A percentile compares a stretch with the other conserved stretches of the same genome.
phyloP scores from a whole-genome alignment of 2,329 filamentous ascomycete genomes.

The Meredithiella fracta region DNA sequence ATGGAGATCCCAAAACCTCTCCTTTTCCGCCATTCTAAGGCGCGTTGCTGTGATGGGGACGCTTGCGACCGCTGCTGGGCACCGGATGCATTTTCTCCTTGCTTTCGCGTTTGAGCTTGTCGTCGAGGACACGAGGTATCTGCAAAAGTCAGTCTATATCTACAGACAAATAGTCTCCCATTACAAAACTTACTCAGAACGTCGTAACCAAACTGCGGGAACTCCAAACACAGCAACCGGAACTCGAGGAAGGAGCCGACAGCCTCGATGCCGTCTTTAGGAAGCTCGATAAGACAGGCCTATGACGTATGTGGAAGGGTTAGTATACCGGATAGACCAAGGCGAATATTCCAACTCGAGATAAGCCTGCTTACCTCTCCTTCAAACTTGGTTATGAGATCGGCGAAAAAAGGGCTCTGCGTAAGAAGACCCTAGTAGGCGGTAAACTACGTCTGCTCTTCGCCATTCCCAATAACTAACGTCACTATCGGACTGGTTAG shows the following conservation, averaged over 20 bases:
- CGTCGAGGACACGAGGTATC: conserved; percentile 46
- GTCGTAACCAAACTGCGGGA: conserved; percentile 83
- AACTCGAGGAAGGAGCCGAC: conserved; percentile 27
- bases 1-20: not conserved
- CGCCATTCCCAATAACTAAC: conserved; percentile 45
- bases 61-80: conserved; percentile 36
- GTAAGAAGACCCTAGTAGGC: conserved; percentile 65
- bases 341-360: no score
- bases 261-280: conserved; percentile 22
- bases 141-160: not conserved
- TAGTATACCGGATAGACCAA: no score
- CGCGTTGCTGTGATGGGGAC: conserved; percentile 17
- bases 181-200: conserved; percentile 53
- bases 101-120: conserved; percentile 48
- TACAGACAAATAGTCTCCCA: no score
- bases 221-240: conserved; percentile 61
- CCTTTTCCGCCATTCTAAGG: not conserved
- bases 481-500: conserved; percentile 54
- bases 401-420: conserved; percentile 58
- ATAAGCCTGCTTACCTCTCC: conserved; percentile 39
- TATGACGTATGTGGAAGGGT: conserved; percentile 12
- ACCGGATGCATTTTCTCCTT: conserved; percentile 41
- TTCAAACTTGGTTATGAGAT: conserved; percentile 43
- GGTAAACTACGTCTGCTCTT: conserved; percentile 45
- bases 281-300: conserved; percentile 53